phyloP scores from a whole-genome alignment of 495 filamentous ascomycete genomes.

The Ascodesmis nigricans region DNA sequence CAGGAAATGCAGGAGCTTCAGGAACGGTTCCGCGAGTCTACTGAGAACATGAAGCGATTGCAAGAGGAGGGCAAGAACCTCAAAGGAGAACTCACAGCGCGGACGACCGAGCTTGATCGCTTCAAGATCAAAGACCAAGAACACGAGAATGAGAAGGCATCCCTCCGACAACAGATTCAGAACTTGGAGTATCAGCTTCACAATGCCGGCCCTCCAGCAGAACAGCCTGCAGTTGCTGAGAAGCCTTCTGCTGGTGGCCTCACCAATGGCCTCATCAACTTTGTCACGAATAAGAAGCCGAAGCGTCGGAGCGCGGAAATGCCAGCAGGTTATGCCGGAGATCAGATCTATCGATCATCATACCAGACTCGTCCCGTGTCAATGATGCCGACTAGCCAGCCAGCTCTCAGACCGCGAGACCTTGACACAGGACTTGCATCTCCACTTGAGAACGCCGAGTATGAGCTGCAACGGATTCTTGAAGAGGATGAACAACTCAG shows the following conservation, averaged over 20 bases:
- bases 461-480: constrained; percentile 78
- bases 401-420: constrained; percentile 12
- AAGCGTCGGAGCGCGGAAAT: constrained; percentile 80
- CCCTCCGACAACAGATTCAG: constrained; percentile 61
- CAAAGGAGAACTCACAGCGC: constrained; percentile 50
- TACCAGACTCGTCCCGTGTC: constrained; percentile 92
- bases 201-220: constrained; percentile 46
- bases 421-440: constrained; percentile 33
- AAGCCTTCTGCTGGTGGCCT: constrained; percentile 62
- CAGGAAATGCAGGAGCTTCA: constrained; percentile 87
- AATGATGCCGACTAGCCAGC: constrained; percentile 54
- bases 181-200: constrained; percentile 89
- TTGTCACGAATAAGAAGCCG: constrained; percentile 92
- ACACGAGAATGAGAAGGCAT: constrained; percentile 62
- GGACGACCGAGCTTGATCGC: constrained; percentile 54
- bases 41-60: constrained; percentile 69
- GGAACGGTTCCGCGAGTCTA: constrained; percentile 61
- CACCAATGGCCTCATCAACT: constrained; percentile 67
- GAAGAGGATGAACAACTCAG: constrained; percentile 90
- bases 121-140: constrained; percentile 44
- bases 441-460: constrained; percentile 68
- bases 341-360: constrained; percentile 44
- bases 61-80: constrained; percentile 76
- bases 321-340: constrained; percentile 4
- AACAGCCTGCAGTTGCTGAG: constrained; percentile 59